These are phyloP conservation scores for Oxyria digyna DNA, from an alignment of 148 eudicot genomes.

Conservation along the genomic window DNA sequence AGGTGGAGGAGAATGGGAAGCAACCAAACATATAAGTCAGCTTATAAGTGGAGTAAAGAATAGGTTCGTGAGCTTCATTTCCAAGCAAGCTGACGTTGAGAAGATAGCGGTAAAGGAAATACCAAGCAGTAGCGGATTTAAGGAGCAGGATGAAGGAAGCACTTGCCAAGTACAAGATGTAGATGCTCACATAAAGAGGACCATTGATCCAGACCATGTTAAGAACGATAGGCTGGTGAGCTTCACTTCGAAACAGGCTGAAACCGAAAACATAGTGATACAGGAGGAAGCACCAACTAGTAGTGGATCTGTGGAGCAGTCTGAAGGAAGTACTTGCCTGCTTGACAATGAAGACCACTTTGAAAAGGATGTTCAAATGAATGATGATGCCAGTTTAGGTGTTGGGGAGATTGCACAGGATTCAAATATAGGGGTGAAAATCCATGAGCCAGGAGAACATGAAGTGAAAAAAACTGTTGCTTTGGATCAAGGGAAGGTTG, in stretches of 20 bases:
- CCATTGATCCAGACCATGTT: neutral
- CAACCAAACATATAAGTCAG: slow-evolving; percentile 31
- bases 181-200: slow-evolving; percentile 8
- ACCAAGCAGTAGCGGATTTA: slow-evolving; percentile 17
- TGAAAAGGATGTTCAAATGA: slow-evolving; percentile 17
- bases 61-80: slow-evolving; percentile 29
- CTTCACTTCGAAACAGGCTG: slow-evolving; percentile 29
- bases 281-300: slow-evolving; percentile 16
- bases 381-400: slow-evolving; percentile 4
- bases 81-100: slow-evolving; percentile 27
- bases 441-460: neutral
- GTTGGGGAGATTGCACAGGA: neutral
- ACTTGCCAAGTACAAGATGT: slow-evolving; percentile 15
- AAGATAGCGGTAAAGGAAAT: slow-evolving; percentile 20
- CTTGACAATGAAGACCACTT: neutral
- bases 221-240: slow-evolving; percentile 28
- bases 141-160: slow-evolving; percentile 21
- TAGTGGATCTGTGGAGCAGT: slow-evolving; percentile 22
- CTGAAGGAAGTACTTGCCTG: slow-evolving; percentile 15
- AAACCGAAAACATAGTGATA: slow-evolving; percentile 18
- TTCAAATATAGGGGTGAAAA: neutral
- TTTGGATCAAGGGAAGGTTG: slow-evolving; percentile 6
- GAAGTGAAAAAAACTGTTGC: neutral
- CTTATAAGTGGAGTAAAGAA: slow-evolving; percentile 26
- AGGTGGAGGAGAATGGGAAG: slow-evolving; percentile 38